Base-by-base conservation (phyloP, 768 basidiomycete species). In the Leccinum obscurum region DNA sequence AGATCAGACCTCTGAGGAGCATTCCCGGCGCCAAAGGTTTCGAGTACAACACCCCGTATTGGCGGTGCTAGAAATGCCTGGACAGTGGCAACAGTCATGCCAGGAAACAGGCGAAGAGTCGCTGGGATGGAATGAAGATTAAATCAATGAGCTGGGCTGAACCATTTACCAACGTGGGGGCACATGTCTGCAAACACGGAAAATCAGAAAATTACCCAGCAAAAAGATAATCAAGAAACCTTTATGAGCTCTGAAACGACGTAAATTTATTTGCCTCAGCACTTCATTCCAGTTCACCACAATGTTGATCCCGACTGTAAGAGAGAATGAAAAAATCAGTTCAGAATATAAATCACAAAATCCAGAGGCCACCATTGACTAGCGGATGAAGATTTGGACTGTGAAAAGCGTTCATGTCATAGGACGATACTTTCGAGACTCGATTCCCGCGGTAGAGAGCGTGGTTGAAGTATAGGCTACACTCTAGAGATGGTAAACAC, bases 1-100 rank as follows among this genome's bases (percentile, higher is more conserved):
- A 97, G 75, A 64, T 94, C 93, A 52, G 80, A 60, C 13, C 91
- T 83, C 66, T 93, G 88, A 0, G 95, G 94, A 10, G 93, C 92
- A 73, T 98, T 98, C 0, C 95, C 95, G 1, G 93, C 87, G 7
- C 95, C 95, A 72, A 92, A 98, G 2, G 91, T 93, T 71, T 96
- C 92, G 2, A 98, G 78, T 10, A 98, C 88, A 3, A 95, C 88
- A 4, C 94, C 95, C 32, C 81, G 83, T 8, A 87, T 84, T 4
- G 90, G 88, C 11, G 89, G 85, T 52, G 78, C 80, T 15, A 93
- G 81, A 70, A 95, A 95, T 3, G 90, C 87, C 17, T 79, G 85
- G 52, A 95, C 77, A 3, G 90, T 92, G 10, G 83, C 77, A 0
- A 84, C 81, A 14, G 89, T 86, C 62, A 96, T 93, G 20, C 94